phyloP scores from a whole-genome alignment of 2,329 filamentous ascomycete genomes.

The Diaporthe caulivora region DNA sequence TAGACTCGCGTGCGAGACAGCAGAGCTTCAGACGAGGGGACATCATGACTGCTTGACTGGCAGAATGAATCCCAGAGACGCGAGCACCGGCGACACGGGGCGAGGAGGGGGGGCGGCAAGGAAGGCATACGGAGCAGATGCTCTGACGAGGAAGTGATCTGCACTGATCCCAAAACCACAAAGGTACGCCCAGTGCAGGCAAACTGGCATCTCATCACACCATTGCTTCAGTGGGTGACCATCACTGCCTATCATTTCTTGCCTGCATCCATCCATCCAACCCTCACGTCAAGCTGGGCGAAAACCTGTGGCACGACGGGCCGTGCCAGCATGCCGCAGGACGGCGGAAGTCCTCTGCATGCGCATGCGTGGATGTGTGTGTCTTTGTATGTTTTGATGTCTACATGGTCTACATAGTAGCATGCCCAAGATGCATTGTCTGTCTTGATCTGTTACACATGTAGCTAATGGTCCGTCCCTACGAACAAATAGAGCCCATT shows the following conservation, averaged over 20 bases:
- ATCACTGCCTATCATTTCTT: constrained; percentile 19
- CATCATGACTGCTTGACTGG: neutral
- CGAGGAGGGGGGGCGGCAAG: neutral
- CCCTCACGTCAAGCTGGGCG: neutral
- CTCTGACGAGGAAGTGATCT: constrained; percentile 13
- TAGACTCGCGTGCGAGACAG: too few relatives aligned
- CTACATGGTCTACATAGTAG: too few relatives aligned
- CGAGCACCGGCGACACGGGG: neutral
- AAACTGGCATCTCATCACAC: constrained; percentile 12
- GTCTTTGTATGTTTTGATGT: too few relatives aligned
- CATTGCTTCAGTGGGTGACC: constrained; percentile 19
- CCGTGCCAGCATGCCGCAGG: too few relatives aligned
- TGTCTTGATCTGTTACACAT: neutral
- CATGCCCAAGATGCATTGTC: neutral
- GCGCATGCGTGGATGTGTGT: neutral
- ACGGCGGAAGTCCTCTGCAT: neutral
- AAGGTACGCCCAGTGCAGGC: neutral
- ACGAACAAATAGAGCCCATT: neutral
- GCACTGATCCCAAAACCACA: neutral
- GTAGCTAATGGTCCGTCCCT: neutral
- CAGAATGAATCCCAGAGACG: neutral
- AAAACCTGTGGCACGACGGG: neutral
- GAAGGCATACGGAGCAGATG: constrained; percentile 7
- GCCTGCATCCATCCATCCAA: neutral
- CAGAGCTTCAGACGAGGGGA: neutral